Evolutionary conservation across 2,329 filamentous ascomycete species (phyloP), one percentile per base, ranked within the genome.

Genomic region (Cadophora malorum): DNA sequence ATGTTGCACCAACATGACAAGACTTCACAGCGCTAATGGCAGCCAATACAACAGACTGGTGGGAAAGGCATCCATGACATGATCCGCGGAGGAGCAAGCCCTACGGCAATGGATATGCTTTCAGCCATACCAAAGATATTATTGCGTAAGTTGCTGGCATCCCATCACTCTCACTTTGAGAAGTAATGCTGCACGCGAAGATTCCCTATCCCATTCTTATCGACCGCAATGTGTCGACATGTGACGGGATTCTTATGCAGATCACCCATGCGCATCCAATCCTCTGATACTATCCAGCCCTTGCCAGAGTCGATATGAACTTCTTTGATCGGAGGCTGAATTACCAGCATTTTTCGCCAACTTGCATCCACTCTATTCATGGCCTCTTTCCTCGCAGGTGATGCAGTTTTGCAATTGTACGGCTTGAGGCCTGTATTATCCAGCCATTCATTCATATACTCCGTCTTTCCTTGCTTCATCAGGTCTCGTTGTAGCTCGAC

Each of bases 271-370:
- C 60, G 60, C 31, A 63, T 2, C 60, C 60, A 63, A 12, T 53
- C 47, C 10, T 53, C 28, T 14, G 45, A 50, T 2, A 28, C 10
- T 38, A 63, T 25, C 60, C 60, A 63, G 5, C 47, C 45, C 4
- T 63, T 8, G 31, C 45, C 31, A 14, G 25, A 38, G 38, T 52
- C 31, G 31, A 63, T 33, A 41, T 63, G 7, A 12, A 45, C 31
- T 47, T 64, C 33, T 19, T 55, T 64, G 21, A 64, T 56, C 12
- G 62, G 49, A 6, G 62, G 62, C 47, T 64, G 62, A 10, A 64
- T 10, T 25, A 64, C 6, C 14, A 64, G 49, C 62, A 55, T 55
- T 14, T 12, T 56, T n/a, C 62, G 21, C 62, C 62, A 55, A 23
- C 62, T 64, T n/a, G 62, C 62, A 7, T 64, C 50, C 16, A 19